A percentile compares a stretch with the other conserved stretches of the same genome.
Conservation (phyloP, 768 basidiomycete genomes). For the Xerocomellus dryophilus region DNA sequence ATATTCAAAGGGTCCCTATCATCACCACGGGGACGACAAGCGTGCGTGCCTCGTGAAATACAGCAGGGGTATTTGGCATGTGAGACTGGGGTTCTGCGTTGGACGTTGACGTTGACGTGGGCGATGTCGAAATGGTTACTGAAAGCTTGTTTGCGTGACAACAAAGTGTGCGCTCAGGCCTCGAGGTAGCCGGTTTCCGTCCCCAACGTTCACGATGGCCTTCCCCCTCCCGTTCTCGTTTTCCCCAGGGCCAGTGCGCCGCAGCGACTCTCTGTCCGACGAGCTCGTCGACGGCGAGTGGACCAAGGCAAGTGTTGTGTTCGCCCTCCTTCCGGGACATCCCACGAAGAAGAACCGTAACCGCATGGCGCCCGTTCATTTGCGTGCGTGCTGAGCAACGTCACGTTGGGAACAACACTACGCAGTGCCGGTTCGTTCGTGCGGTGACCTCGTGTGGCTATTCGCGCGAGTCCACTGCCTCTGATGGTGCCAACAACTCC, state of each 20-base stretch:
- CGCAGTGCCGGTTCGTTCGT: background rate
- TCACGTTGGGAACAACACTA: background rate
- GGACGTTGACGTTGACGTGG: conserved; percentile 17
- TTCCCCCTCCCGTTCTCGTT: background rate
- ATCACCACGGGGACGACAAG: no score
- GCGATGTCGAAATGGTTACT: background rate
- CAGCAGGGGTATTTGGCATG: background rate
- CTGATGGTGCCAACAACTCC: conserved; percentile 9
- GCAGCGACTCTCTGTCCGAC: background rate
- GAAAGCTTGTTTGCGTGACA: background rate
- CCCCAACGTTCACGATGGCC: background rate
- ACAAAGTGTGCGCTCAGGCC: background rate
- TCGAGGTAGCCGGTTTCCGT: background rate
- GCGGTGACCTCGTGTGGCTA: conserved; percentile 12
- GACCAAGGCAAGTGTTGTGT: conserved; percentile 22
- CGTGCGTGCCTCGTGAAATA: no score
- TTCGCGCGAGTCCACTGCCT: conserved; percentile 19
- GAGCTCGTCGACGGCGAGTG: conserved; percentile 18
- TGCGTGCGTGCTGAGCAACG: background rate
- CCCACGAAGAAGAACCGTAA: conserved; percentile 13
- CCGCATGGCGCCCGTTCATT: background rate
- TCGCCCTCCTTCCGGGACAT: background rate
- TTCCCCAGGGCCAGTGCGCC: background rate
- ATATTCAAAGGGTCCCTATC: no score
- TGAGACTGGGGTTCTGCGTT: background rate